Base-by-base conservation (phyloP, 2,329 filamentous ascomycete species). In the Myriangium duriaei region DNA sequence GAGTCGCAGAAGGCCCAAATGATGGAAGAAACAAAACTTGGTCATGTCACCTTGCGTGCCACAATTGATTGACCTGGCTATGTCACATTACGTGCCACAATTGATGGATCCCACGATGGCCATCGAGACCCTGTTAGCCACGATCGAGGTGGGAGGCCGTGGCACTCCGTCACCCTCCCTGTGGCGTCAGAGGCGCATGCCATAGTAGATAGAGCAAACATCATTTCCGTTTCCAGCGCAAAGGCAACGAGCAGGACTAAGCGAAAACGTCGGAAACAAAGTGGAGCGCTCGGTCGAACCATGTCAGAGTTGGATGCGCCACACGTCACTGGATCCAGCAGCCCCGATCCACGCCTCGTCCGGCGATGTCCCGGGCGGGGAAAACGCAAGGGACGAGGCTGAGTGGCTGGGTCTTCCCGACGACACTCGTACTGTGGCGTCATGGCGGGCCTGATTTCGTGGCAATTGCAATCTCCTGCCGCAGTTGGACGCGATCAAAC, bases 111-210 rank as follows among this genome's bases (percentile, higher is more conserved):
- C n/a, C n/a, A n/a, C 21, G 21, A 26, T 26, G 21, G 21, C 21
- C 21, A 26, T 9, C 19, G 29, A 39, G 36, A 30, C 36, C 16
- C 13, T 18, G 36, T n/a, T 29, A 39, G 36, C 36, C 36, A 39
- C 36, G 36, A 39, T 39, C 36, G 36, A 26, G n/a, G 21, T n/a
- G 21, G 21, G 21, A 16, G 26, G 28, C 17, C 32, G 36, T 32
- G 30, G 30, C 18, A 11, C 16, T n/a, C n/a, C n/a, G n/a, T n/a
- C n/a, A n/a, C n/a, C n/a, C 14, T 12, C 32, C 36, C 18, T 39
- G 36, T 39, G 36, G 36, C 36, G 36, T 39, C 36, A 39, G 36
- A 39, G 36, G 36, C 36, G 36, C 36, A 33, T 33, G n/a, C n/a
- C n/a, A n/a, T n/a, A n/a, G n/a, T n/a, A n/a, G n/a, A n/a, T n/a